phyloP scores from a whole-genome alignment of 108 stramenopile species.

The Cylindrotheca closterium region DNA sequence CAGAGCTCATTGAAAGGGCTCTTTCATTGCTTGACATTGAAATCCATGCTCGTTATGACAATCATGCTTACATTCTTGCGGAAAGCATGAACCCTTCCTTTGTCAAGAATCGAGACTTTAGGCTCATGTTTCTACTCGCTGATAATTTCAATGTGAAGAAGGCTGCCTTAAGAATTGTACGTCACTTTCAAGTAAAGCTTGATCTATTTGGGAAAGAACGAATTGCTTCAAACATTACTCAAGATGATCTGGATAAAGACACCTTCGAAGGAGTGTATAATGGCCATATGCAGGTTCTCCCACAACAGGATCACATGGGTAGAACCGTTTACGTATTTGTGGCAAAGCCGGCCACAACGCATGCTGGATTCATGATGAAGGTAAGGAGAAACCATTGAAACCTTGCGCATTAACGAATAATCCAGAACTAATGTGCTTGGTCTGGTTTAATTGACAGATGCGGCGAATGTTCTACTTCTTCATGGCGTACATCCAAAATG shows the following conservation, averaged over 20 bases:
- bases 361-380: too few relatives aligned
- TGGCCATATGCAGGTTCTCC: background rate
- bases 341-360: too few relatives aligned
- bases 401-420: too few relatives aligned
- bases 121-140: constrained; percentile 35
- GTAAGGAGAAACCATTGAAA: too few relatives aligned
- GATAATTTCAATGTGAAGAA: constrained; percentile 29
- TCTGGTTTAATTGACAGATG: too few relatives aligned
- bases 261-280: background rate
- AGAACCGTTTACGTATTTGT: too few relatives aligned
- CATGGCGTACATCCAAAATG: too few relatives aligned
- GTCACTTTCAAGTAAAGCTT: constrained; percentile 32
- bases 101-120: constrained; percentile 25
- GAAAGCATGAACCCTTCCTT: constrained; percentile 9
- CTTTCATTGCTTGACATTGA: too few relatives aligned
- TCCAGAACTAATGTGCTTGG: too few relatives aligned
- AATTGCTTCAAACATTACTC: constrained; percentile 15
- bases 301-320: background rate
- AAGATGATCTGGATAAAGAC: constrained; percentile 21
- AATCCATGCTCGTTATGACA: too few relatives aligned
- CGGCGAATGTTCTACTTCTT: too few relatives aligned
- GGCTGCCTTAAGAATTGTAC: constrained; percentile 27
- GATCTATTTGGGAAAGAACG: constrained; percentile 37
- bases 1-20: too few relatives aligned
- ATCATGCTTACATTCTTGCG: background rate